Evolutionary conservation across 805 yeast genomes (phyloP).

Genomic region (Ogataea wickerhamii): DNA sequence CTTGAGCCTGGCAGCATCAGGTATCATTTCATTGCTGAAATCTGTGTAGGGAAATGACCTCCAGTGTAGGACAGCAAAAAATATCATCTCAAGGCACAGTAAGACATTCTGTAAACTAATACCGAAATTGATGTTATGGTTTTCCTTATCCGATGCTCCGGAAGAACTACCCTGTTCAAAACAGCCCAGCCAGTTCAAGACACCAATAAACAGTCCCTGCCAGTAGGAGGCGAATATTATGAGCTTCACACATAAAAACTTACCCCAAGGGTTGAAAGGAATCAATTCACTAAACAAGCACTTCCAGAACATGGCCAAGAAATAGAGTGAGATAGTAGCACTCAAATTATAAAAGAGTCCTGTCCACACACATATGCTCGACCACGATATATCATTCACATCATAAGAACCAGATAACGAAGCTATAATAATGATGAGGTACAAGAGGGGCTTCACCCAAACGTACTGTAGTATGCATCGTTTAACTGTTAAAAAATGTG

Average conservation of each 20-base stretch:
- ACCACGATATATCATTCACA: constrained; percentile 44
- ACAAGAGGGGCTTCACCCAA: constrained; percentile 87
- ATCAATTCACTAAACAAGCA: constrained; percentile 74
- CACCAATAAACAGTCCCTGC: constrained; percentile 73
- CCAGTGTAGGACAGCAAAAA: constrained; percentile 88
- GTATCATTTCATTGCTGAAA: constrained; percentile 56
- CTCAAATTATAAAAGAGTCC: constrained; percentile 71
- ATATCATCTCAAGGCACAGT: constrained; percentile 78
- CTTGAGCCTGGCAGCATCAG: constrained; percentile 66
- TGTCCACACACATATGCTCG: constrained; percentile 58
- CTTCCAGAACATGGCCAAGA: constrained; percentile 88
- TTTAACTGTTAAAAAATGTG: constrained; percentile 69
- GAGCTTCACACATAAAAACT: constrained; percentile 87
- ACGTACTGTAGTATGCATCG: constrained; percentile 90
- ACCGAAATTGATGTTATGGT: constrained; percentile 31
- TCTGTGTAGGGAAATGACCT: constrained; percentile 75
- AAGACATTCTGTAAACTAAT: constrained; percentile 73
- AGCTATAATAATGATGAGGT: constrained; percentile 47
- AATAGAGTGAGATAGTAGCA: constrained; percentile 78
- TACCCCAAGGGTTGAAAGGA: constrained; percentile 85
- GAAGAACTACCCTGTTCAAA: constrained; percentile 20
- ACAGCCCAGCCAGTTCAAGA: constrained; percentile 46
- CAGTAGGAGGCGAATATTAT: constrained; percentile 97
- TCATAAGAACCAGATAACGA: constrained; percentile 49
- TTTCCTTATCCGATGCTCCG: constrained; percentile 24